phyloP scores from a whole-genome alignment of 495 filamentous ascomycete species.

The Neurospora hispaniola region DNA sequence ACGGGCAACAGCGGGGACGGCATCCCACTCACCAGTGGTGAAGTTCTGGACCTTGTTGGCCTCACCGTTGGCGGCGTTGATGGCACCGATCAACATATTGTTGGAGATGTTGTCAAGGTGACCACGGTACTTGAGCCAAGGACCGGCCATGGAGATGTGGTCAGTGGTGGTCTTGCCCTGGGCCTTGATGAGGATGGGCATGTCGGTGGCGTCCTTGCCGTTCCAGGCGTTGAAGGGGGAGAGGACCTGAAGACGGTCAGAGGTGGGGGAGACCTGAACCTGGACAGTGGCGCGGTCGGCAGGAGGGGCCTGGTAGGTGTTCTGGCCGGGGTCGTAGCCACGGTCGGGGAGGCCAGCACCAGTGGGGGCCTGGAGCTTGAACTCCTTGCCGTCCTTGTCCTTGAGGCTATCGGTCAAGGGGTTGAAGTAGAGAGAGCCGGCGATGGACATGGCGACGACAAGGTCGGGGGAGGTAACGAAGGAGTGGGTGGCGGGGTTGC shows the following conservation, averaged over 20 bases:
- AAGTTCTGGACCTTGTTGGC: constrained; percentile 97
- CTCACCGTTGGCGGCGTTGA: constrained; percentile 90
- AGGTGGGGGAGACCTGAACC: constrained; percentile 79
- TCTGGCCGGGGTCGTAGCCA: constrained; percentile 86
- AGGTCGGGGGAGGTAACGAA: constrained; percentile 99
- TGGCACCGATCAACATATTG: constrained; percentile 99
- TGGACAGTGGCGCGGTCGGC: constrained; percentile 56
- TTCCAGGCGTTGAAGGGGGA: constrained; percentile 81
- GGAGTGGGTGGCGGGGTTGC: constrained; percentile 95
- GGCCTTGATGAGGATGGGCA: constrained; percentile 95
- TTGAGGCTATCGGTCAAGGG: constrained; percentile 88
- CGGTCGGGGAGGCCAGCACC: constrained; percentile 70
- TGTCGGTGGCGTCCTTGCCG: constrained; percentile 79
- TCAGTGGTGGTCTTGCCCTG: constrained; percentile 98
- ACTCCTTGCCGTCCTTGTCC: constrained; percentile 96
- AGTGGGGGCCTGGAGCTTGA: constrained; percentile 67
- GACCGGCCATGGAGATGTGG: constrained; percentile 98
- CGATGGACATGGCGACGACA: constrained; percentile 83
- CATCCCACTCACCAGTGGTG: constrained; percentile 69
- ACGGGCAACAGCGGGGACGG: constrained; percentile 88
- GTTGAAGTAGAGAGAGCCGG: constrained; percentile 92
- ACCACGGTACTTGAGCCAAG: constrained; percentile 99
- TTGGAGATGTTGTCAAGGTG: constrained; percentile 99
- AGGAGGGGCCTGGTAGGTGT: constrained; percentile 97
- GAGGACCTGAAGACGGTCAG: constrained; percentile 90